Evolutionary conservation across 169 alveolate species (phyloP).

Genomic region (Pseudocohnilembus persalinus): DNA sequence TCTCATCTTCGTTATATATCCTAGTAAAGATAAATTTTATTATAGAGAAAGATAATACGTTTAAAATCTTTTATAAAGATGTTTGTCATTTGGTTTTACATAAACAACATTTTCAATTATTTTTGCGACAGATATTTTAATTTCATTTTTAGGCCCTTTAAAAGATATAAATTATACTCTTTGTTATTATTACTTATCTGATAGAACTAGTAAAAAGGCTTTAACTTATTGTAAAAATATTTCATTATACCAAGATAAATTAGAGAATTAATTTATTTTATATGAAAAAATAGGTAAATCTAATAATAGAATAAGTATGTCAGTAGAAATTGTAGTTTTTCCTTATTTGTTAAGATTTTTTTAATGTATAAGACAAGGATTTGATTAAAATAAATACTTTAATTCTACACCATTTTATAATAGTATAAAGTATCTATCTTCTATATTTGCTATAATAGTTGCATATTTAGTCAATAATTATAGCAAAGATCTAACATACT

Average conservation of each 20-base stretch:
- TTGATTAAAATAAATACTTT: too few relatives aligned
- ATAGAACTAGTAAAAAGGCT: neutral
- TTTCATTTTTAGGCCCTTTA: neutral
- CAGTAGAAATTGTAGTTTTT: neutral
- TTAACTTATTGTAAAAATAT: neutral
- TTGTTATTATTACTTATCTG: neutral
- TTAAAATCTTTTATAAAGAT: too few relatives aligned
- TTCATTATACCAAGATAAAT: too few relatives aligned
- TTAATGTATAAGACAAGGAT: neutral
- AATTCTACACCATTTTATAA: neutral
- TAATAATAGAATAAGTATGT: neutral
- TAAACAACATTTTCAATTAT: neutral
- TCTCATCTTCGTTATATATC: neutral
- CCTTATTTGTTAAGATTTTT: neutral
- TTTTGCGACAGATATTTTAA: neutral
- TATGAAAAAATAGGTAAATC: neutral
- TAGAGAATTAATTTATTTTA: too few relatives aligned
- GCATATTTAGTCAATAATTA: neutral
- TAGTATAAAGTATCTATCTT: neutral
- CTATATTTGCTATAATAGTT: neutral
- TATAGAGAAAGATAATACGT: neutral
- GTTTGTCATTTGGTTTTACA: neutral
- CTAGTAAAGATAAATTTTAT: neutral
- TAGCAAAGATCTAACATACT: too few relatives aligned
- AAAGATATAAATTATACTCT: neutral